Conservation (phyloP, 1,284 basidiomycete genomes). For the Leccinum subspadiceum region DNA sequence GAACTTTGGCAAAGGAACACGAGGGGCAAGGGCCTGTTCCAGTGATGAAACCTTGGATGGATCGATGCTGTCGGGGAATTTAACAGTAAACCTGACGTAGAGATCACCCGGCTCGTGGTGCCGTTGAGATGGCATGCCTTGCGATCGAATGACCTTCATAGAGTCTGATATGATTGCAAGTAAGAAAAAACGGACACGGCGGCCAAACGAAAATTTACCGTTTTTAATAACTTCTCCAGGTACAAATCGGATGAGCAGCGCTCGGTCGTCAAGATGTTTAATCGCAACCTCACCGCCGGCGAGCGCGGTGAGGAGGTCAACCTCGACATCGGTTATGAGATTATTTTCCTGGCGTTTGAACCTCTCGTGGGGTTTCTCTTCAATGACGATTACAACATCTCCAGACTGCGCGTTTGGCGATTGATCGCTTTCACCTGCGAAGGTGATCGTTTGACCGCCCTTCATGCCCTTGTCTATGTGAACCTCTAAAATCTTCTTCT, state of each 20-base stretch:
- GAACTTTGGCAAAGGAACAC: slow-evolving; percentile 69
- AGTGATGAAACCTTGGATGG: slow-evolving; percentile 69
- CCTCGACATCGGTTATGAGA: slow-evolving; percentile 82
- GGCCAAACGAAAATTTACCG: slow-evolving; percentile 51
- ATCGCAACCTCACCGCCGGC: slow-evolving; percentile 91
- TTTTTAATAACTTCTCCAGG: slow-evolving; percentile 95
- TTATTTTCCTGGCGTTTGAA: slow-evolving; percentile 96
- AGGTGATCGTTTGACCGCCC: slow-evolving; percentile 94
- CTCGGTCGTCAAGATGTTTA: slow-evolving; percentile 93
- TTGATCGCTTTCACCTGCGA: slow-evolving; percentile 96
- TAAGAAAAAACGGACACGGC: background rate
- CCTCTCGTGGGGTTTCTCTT: slow-evolving; percentile 90
- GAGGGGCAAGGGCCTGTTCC: slow-evolving; percentile 85
- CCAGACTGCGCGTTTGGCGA: slow-evolving; percentile 88
- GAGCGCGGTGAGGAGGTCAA: slow-evolving; percentile 93
- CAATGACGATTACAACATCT: slow-evolving; percentile 96
- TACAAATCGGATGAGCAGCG: slow-evolving; percentile 79
- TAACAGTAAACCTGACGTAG: slow-evolving; percentile 84
- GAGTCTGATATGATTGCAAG: slow-evolving; percentile 53
- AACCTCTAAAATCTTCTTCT: slow-evolving; percentile 98
- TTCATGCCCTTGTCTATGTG: slow-evolving; percentile 99
- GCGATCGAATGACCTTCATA: slow-evolving; percentile 88
- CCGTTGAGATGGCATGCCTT: slow-evolving; percentile 98
- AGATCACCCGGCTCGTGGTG: slow-evolving; percentile 97
- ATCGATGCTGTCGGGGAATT: slow-evolving; percentile 87